Evolutionary conservation across 83 land plant species (phyloP), one percentile per base, ranked within the genome.

Genomic region (Diphasiastrum complanatum): DNA sequence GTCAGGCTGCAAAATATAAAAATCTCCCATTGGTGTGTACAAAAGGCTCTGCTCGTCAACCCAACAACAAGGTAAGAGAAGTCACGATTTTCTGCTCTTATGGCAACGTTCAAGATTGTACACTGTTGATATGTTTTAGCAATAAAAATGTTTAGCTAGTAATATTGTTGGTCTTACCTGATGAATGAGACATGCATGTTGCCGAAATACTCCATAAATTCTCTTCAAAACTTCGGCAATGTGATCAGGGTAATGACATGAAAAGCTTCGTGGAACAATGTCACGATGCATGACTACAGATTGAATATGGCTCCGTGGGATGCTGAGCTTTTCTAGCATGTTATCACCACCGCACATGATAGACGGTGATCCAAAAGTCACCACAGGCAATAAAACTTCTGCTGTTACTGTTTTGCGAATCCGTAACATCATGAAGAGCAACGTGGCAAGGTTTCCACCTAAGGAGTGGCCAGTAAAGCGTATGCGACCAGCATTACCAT

Each of bases 1-100:
- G 16, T 84, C 93, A 0, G 93, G 93, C 65, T 87, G 93, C 1
- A 87, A 66, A 46, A 87, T 81, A 50, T 84, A 27, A 47, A 81
- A 45, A 59, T 84, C 75, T 8, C 93, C 93, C 79, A 87, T 77
- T 18, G 93, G 93, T 26, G 85, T 75, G 75, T 77, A 87, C 28
- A 86, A 47, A n/a, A 87, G 53, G 29, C 68, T 72, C 88, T 84
- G 84, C 64, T 60, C 10, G 12, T 40, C 14, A 8, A 40, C 43
- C 19, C 51, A n/a, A n/a, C n/a, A n/a, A n/a, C n/a, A n/a, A n/a
- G n/a, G n/a, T n/a, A n/a, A n/a, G n/a, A n/a, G n/a, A n/a, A n/a
- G n/a, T n/a, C n/a, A n/a, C n/a, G n/a, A n/a, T n/a, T n/a, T n/a
- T n/a, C n/a, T n/a, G n/a, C n/a, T n/a, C n/a, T n/a, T n/a, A n/a